Percentiles rank a stretch among this genome's conserved stretches.
phyloP scores from a whole-genome alignment of 2,329 filamentous ascomycete species.

The Curvularia sp. region DNA sequence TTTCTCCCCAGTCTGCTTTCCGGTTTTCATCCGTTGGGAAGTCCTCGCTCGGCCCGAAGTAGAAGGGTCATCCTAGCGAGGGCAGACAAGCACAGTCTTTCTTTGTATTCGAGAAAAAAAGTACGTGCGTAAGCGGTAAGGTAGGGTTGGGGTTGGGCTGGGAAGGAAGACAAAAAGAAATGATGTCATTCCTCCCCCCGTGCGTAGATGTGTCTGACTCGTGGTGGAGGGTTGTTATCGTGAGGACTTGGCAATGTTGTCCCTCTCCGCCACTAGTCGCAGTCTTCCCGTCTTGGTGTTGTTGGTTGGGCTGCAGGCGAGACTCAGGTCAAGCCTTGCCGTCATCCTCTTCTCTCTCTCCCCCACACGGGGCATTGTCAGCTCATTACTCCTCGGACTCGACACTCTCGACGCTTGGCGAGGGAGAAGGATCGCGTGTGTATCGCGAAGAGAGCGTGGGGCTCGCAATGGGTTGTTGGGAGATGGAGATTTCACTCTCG shows the following conservation, averaged over 20 bases:
- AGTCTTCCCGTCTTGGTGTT: neutral
- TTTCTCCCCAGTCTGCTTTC: neutral
- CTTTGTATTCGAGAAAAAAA: neutral
- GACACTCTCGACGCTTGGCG: slow-evolving; percentile 39
- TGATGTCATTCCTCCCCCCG: neutral
- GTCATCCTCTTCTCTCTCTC: slow-evolving; percentile 3
- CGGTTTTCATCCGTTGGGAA: neutral
- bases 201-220: neutral
- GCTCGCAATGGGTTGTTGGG: slow-evolving; percentile 26
- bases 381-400: slow-evolving; percentile 34
- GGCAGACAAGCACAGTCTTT: neutral
- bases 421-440: slow-evolving; percentile 36
- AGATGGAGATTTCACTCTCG: slow-evolving; percentile 27
- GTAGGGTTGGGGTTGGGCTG: neutral
- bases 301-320: neutral
- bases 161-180: neutral
- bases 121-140: neutral
- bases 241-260: neutral
- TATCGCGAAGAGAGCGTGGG: slow-evolving; percentile 23
- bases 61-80: neutral
- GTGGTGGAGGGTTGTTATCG: neutral
- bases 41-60: neutral
- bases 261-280: neutral
- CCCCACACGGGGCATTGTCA: neutral
- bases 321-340: neutral